Base-by-base conservation (phyloP, 129 eudicot species). In the Centrapalus pauciflorus region DNA sequence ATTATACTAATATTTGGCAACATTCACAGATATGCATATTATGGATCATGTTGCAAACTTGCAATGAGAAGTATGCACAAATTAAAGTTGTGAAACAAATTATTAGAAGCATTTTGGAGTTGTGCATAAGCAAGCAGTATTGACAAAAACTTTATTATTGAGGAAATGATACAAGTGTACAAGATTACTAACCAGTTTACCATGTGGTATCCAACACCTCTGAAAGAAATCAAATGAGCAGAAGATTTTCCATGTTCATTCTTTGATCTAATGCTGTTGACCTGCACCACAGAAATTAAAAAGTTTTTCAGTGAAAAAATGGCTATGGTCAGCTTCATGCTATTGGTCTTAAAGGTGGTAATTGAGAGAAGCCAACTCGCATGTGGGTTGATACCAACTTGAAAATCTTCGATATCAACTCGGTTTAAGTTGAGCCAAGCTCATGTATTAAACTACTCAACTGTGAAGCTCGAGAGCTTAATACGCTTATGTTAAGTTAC, bases 121-220 rank as follows among this genome's bases (percentile, higher is more conserved):
- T 14, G 14, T 43, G 17, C 19, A 17, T 17, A 24, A 4, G 24
- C 54, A 14, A 46, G 54, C 54, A 48, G 19, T 14, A 16, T 0
- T 16, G 19, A 24, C 24, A 8, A 7, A 20, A 45, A 45, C 52
- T 4, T 45, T 45, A 5, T 2, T 16, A 3, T 17, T 48, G 19
- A 59, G 13, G 28, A 46, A 46, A 30, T 46, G 20, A 25, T 27
- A 2, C 57, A 23, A 19, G 41, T 19, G 30, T 20, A 40, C 40
- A 46, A 49, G 64, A 67, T 46, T 65, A 88, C 97, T 75, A 67
- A 94, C 99, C 97, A 84, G 86, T 89, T 94, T 73, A 89, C 97
- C 99, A 94, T 94, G 85, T 89, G 99, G 79, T 94, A 94, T 41
- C 78, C 88, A 80, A 83, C 87, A 37, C 93, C 95, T 69, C 82